Percentiles rank a stretch among this genome's conserved stretches.
Conservation (phyloP, 768 basidiomycete genomes). For the Lactifluus pinguis region DNA sequence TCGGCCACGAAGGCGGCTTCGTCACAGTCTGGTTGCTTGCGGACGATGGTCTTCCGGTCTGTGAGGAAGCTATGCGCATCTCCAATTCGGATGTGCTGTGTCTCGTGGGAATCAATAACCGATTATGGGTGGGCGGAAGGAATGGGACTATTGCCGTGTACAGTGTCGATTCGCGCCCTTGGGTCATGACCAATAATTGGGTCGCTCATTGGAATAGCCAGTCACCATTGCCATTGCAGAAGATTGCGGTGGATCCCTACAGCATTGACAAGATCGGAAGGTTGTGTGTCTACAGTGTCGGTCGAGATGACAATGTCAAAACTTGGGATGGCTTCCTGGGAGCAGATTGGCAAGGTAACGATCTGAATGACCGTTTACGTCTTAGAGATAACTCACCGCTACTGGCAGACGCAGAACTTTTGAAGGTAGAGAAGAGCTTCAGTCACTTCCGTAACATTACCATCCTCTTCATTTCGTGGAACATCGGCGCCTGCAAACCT, state of each 20-base stretch:
- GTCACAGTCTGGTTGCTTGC: conserved; percentile 72
- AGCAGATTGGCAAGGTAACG: conserved; percentile 80
- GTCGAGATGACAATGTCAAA: conserved; percentile 59
- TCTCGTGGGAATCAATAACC: conserved; percentile 74
- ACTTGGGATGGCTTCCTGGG: conserved; percentile 90
- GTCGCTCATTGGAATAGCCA: conserved; percentile 51
- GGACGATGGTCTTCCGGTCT: conserved; percentile 49
- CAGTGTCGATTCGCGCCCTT: conserved; percentile 65
- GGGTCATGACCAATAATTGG: conserved; percentile 86
- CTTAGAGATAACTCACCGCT: background rate
- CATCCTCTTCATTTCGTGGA: conserved; percentile 84
- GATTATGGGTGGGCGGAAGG: conserved; percentile 82
- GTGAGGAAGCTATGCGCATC: conserved; percentile 71
- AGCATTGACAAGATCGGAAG: conserved; percentile 61
- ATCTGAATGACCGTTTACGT: background rate
- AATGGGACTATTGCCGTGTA: conserved; percentile 78
- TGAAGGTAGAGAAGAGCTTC: conserved; percentile 66
- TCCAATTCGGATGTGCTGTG: conserved; percentile 73
- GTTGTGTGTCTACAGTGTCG: conserved; percentile 66
- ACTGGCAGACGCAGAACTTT: conserved; percentile 58
- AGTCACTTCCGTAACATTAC: conserved; percentile 72
- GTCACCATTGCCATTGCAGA: conserved; percentile 43
- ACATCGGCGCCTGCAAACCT: conserved; percentile 82
- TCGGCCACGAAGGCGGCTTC: conserved; percentile 89
- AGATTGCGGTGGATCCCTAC: conserved; percentile 60